These are phyloP conservation scores for Coemansia sp. DNA, from an alignment of 192 early-diverging fungal species.

Conservation along the genomic window DNA sequence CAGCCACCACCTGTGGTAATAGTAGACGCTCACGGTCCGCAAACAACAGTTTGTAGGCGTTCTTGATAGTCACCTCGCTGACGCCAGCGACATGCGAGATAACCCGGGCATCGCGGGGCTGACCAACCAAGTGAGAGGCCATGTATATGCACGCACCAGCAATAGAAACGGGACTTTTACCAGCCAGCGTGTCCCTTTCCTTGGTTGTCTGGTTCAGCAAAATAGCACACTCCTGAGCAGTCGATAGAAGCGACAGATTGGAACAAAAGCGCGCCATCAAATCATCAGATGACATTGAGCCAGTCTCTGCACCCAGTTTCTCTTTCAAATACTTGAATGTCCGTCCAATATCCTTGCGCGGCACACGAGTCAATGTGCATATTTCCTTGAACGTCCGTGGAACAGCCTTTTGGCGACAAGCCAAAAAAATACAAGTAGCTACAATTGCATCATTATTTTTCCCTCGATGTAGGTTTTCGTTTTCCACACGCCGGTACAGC, in stretches of 20 bases:
- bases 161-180: slow-evolving; percentile 88
- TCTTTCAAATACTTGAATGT: slow-evolving; percentile 59
- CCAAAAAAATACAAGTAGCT: slow-evolving; percentile 92
- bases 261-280: slow-evolving; percentile 80
- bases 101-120: slow-evolving; percentile 67
- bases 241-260: slow-evolving; percentile 64
- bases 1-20: slow-evolving; percentile 18
- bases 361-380: slow-evolving; percentile 81
- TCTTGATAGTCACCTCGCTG: slow-evolving; percentile 92
- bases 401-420: slow-evolving; percentile 79
- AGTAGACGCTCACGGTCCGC: slow-evolving; percentile 59
- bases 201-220: slow-evolving; percentile 70
- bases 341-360: slow-evolving; percentile 92
- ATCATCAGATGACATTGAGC: slow-evolving; percentile 68
- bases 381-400: slow-evolving; percentile 95
- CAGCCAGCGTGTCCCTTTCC: slow-evolving; percentile 81
- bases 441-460: slow-evolving; percentile 81
- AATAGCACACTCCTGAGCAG: slow-evolving; percentile 70
- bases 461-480: slow-evolving; percentile 76
- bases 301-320: slow-evolving; percentile 57
- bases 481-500: slow-evolving; percentile 82
- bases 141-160: slow-evolving; percentile 92
- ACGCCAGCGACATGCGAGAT: slow-evolving; percentile 86
- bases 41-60: slow-evolving; percentile 73
- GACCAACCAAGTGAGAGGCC: slow-evolving; percentile 68